Evolutionary conservation across 2,329 filamentous ascomycete species (phyloP).

Genomic region (Lachnellula arida): DNA sequence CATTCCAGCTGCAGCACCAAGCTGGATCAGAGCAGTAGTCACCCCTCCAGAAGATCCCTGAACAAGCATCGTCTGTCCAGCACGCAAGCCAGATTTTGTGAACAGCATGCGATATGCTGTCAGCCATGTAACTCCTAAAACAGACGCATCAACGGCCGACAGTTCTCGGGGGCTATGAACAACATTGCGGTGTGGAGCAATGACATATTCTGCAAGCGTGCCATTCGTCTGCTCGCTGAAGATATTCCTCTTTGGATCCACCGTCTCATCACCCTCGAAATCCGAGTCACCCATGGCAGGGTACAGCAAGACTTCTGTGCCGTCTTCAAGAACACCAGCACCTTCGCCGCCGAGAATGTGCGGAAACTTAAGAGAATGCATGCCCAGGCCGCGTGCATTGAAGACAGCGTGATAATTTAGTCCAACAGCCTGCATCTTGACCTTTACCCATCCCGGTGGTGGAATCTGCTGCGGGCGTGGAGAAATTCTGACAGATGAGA

Average conservation of each 20-base stretch:
- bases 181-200: slow-evolving; percentile 18
- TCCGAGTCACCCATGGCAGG: no score
- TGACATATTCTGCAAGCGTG: slow-evolving; percentile 13
- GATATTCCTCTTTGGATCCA: no score
- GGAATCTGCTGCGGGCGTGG: slow-evolving; percentile 8
- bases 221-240: no score
- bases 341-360: slow-evolving; percentile 6
- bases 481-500: slow-evolving; percentile 12
- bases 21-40: slow-evolving; percentile 21
- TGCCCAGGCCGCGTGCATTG: slow-evolving; percentile 15
- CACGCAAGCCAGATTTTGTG: slow-evolving; percentile 16
- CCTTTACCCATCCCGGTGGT: slow-evolving; percentile 16
- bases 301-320: no score
- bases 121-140: slow-evolving; percentile 23
- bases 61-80: slow-evolving; percentile 24
- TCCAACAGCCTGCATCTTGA: slow-evolving; percentile 18
- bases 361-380: slow-evolving; percentile 7
- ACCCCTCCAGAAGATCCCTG: slow-evolving; percentile 22
- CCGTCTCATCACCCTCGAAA: no score
- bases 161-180: slow-evolving; percentile 16
- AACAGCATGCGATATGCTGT: slow-evolving; percentile 27
- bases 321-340: no score
- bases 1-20: slow-evolving; percentile 21
- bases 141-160: slow-evolving; percentile 9
- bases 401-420: slow-evolving; percentile 25